phyloP scores from a whole-genome alignment of 768 basidiomycete species.

The Tubosaeta sp. region DNA sequence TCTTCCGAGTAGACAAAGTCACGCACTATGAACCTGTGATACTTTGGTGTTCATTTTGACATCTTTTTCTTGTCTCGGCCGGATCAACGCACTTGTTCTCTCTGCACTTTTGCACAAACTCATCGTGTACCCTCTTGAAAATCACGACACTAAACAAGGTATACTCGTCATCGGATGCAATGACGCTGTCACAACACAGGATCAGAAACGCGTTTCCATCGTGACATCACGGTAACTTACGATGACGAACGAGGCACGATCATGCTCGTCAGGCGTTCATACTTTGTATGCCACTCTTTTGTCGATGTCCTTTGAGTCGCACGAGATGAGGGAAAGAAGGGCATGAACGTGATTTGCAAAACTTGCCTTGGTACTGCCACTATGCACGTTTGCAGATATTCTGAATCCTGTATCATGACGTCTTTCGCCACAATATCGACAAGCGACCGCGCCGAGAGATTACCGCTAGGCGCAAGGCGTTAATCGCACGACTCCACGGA shows the following conservation, averaged over 20 bases:
- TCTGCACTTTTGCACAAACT: slow-evolving; percentile 89
- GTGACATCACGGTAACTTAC: slow-evolving; percentile 43
- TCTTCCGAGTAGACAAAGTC: slow-evolving; percentile 90
- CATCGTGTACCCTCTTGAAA: slow-evolving; percentile 88
- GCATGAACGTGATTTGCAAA: slow-evolving; percentile 7
- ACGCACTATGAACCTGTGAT: slow-evolving; percentile 80
- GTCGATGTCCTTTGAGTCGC: slow-evolving; percentile 52
- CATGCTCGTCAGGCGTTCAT: slow-evolving; percentile 85
- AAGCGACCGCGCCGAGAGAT: slow-evolving; percentile 87
- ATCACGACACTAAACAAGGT: slow-evolving; percentile 79
- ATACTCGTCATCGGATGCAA: slow-evolving; percentile 87
- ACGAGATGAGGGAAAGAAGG: slow-evolving; percentile 7
- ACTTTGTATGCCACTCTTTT: slow-evolving; percentile 88
- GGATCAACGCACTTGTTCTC: slow-evolving; percentile 76
- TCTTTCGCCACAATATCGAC: slow-evolving; percentile 79
- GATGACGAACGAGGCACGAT: slow-evolving; percentile 89
- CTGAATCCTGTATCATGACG: slow-evolving; percentile 83
- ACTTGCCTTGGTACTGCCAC: slow-evolving; percentile 92
- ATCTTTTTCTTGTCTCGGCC: background rate
- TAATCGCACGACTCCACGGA: slow-evolving; percentile 3
- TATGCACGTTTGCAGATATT: slow-evolving; percentile 88
- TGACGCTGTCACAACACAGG: slow-evolving; percentile 42
- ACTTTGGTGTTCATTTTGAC: slow-evolving; percentile 7
- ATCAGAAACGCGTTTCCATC: slow-evolving; percentile 20
- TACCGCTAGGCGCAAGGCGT: slow-evolving; percentile 56